Percentiles rank a stretch among this genome's conserved stretches.
phyloP scores from a whole-genome alignment of 352 stramenopile genomes.

The Elongisporangium anandrum region DNA sequence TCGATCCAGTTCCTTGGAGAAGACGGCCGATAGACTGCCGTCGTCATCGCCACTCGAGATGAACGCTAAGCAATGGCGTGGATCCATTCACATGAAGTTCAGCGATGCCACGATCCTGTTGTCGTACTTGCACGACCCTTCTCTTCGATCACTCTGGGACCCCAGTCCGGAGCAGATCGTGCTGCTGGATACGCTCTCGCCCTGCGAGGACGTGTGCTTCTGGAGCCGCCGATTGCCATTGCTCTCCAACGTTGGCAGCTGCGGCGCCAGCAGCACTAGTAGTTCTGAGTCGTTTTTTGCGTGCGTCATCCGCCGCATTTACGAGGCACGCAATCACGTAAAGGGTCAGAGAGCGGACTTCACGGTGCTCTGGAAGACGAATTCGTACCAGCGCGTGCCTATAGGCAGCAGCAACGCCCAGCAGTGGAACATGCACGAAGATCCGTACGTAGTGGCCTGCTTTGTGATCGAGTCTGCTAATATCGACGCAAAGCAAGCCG shows the following conservation, averaged over 20 bases:
- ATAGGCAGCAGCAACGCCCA: slow-evolving; percentile 1
- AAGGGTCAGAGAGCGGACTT: slow-evolving; percentile 6
- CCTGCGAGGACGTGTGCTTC: slow-evolving; percentile 26
- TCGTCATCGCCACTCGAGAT: neutral
- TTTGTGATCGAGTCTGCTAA: slow-evolving; percentile 27
- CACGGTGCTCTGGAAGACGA: slow-evolving; percentile 38
- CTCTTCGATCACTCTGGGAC: slow-evolving; percentile 13
- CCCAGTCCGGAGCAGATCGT: slow-evolving; percentile 11
- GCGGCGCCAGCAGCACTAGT: slow-evolving; percentile 4
- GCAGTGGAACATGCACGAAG: slow-evolving; percentile 30
- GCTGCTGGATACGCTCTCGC: slow-evolving; percentile 22
- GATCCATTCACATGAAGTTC: slow-evolving; percentile 13
- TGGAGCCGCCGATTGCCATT: slow-evolving; percentile 32
- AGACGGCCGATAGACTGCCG: neutral
- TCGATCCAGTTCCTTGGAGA: neutral
- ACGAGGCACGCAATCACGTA: slow-evolving; percentile 11
- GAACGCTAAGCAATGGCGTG: slow-evolving; percentile 15
- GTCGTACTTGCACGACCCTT: slow-evolving; percentile 18
- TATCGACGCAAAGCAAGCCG: neutral
- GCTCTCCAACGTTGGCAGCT: slow-evolving; percentile 18
- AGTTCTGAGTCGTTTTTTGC: slow-evolving; percentile 19
- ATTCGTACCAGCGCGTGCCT: slow-evolving; percentile 18
- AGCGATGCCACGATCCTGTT: slow-evolving; percentile 13
- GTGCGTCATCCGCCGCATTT: slow-evolving; percentile 24
- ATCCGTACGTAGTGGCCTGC: slow-evolving; percentile 24